Percentiles rank a stretch among this genome's conserved stretches.
These are phyloP conservation scores for Sherardia arvensis DNA, from an alignment of 257 asterid genomes.

Conservation along the genomic window DNA sequence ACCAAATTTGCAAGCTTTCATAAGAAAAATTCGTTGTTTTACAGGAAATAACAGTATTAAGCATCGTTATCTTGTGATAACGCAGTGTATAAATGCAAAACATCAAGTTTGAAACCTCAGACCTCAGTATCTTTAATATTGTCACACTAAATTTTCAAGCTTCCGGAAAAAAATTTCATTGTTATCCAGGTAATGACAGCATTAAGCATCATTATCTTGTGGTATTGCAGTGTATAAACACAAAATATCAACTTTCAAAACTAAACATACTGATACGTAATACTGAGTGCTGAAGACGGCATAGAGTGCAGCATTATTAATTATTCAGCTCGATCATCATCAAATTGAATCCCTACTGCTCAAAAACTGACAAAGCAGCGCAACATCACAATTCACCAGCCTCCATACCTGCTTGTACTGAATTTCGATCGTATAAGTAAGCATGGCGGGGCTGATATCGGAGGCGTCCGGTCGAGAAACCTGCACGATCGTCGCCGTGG, in stretches of 20 bases:
- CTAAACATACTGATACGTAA: neutral
- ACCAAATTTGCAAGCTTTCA: neutral
- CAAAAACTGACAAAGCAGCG: slow-evolving; percentile 9
- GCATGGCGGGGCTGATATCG: slow-evolving; percentile 77
- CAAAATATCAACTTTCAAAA: neutral
- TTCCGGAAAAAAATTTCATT: neutral
- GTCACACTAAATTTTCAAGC: neutral
- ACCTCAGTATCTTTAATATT: no score
- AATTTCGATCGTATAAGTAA: slow-evolving; percentile 72
- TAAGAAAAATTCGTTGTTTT: slow-evolving; percentile 19
- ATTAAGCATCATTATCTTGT: no score
- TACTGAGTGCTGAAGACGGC: slow-evolving; percentile 76
- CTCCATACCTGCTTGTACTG: slow-evolving; percentile 65
- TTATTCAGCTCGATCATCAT: slow-evolving; percentile 64
- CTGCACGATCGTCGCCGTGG: slow-evolving; percentile 56
- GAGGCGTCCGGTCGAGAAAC: slow-evolving; percentile 79
- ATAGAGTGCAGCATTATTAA: slow-evolving; percentile 53
- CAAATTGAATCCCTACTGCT: neutral
- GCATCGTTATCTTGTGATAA: no score
- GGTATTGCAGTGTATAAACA: no score
- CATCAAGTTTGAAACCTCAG: neutral
- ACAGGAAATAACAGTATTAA: neutral
- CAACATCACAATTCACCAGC: neutral
- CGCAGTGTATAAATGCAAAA: no score
- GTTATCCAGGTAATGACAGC: slow-evolving; percentile 16